Conservation (phyloP, 345 rosid species). For the Cardamine resedifolia region DNA sequence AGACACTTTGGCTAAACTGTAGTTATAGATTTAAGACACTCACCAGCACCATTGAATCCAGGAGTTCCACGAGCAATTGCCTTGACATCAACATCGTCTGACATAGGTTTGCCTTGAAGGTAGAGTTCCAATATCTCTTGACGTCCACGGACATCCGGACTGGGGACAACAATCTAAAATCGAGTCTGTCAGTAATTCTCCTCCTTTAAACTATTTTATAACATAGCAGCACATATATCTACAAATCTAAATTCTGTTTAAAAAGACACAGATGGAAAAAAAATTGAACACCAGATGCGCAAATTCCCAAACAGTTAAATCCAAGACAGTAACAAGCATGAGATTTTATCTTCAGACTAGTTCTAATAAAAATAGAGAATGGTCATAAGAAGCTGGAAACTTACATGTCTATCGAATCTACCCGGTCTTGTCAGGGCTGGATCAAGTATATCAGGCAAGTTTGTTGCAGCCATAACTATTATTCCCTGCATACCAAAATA, state of each 20-base stretch:
- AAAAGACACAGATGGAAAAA: not conserved
- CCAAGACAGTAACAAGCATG: constrained; percentile 1
- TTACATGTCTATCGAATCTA: constrained; percentile 97
- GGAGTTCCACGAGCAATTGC: constrained; percentile 98
- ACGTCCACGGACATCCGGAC: constrained; percentile 92
- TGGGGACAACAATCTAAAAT: constrained; percentile 86
- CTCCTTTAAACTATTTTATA: not conserved
- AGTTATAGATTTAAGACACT: constrained; percentile 26
- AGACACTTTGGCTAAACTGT: constrained; percentile 8
- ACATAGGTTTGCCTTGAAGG: constrained; percentile 88
- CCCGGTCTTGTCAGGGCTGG: constrained; percentile 99
- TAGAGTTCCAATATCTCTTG: constrained; percentile 98
- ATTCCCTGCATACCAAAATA: constrained; percentile 63
- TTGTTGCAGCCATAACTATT: constrained; percentile 98
- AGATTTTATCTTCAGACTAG: not conserved
- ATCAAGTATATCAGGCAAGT: constrained; percentile 97
- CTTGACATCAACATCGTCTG: constrained; percentile 83
- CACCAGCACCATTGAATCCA: constrained; percentile 99
- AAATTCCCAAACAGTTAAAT: not conserved
- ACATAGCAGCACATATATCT: not conserved
- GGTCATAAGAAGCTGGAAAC: constrained; percentile 43
- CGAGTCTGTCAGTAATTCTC: constrained; percentile 35
- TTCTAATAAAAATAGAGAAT: not conserved
- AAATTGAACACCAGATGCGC: not conserved
- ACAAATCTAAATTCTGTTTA: not conserved